phyloP scores from a whole-genome alignment of 768 basidiomycete genomes.

The Flagelloscypha sp. region DNA sequence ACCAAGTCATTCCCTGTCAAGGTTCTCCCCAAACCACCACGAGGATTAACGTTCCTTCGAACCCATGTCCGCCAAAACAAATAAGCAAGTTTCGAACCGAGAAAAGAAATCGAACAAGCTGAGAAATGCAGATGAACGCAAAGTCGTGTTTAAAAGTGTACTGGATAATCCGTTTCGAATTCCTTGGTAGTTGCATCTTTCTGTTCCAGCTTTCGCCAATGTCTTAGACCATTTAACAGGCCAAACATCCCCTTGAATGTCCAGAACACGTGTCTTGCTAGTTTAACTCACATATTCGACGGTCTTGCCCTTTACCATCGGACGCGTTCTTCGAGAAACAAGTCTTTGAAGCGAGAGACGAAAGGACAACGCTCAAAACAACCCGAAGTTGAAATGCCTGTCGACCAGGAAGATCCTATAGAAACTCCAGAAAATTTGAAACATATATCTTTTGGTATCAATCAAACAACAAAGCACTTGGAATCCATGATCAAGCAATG shows the following conservation, averaged over 20 bases:
- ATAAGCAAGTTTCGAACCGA: conserved; percentile 58
- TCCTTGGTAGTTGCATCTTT: conserved; percentile 40
- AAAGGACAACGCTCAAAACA: conserved; percentile 15
- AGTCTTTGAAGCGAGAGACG: conserved; percentile 31
- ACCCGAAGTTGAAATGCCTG: conserved; percentile 10
- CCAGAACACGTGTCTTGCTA: conserved; percentile 52
- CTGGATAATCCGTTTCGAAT: conserved; percentile 68
- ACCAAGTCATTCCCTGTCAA: no score
- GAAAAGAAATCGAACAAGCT: conserved; percentile 32
- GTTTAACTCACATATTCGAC: conserved; percentile 40
- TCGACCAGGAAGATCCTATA: conserved; percentile 3
- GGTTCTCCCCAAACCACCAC: no score
- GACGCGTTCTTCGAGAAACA: conserved; percentile 19
- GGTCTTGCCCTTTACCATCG: conserved; percentile 40
- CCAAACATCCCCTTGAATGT: conserved; percentile 52
- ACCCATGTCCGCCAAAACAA: conserved; percentile 43
- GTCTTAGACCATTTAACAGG: conserved; percentile 29
- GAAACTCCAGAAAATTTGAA: conserved; percentile 31
- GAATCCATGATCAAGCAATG: conserved; percentile 43
- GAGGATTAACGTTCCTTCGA: no score
- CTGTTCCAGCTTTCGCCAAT: conserved; percentile 6
- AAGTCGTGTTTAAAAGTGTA: conserved; percentile 59
- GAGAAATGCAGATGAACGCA: conserved; percentile 40
- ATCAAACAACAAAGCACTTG: conserved; percentile 66
- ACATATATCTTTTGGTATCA: conserved; percentile 63